Percentiles rank a stretch among this genome's conserved stretches.
These are phyloP conservation scores for Leccinum rimulosum DNA, from an alignment of 768 basidiomycete genomes.

Conservation along the genomic window DNA sequence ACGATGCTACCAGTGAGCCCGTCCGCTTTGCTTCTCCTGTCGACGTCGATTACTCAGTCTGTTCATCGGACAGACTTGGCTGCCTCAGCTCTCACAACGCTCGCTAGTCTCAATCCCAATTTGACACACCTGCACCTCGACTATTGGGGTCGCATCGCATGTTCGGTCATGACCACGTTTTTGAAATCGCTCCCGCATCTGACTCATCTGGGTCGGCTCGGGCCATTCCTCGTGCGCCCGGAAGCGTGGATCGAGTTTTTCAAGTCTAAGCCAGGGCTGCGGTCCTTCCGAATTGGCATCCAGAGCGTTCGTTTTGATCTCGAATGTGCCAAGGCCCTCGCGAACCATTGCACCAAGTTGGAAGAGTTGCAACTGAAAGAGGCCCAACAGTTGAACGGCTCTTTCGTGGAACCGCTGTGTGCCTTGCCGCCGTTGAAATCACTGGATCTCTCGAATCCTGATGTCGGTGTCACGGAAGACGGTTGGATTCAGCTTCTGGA, in stretches of 20 bases:
- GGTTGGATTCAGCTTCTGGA: constrained; percentile 56
- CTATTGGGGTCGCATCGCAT: constrained; percentile 80
- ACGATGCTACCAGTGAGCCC: constrained; percentile 86
- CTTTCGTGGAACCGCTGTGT: constrained; percentile 54
- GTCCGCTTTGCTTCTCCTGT: background rate
- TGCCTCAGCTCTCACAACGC: constrained; percentile 62
- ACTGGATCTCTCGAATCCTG: constrained; percentile 71
- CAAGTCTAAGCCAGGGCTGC: constrained; percentile 55
- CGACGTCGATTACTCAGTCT: background rate
- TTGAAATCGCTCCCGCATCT: constrained; percentile 62
- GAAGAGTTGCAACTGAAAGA: constrained; percentile 77
- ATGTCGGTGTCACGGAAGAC: constrained; percentile 50
- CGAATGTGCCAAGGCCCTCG: constrained; percentile 59
- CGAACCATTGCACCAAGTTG: constrained; percentile 48
- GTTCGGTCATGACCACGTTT: constrained; percentile 58
- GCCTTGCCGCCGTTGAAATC: constrained; percentile 39
- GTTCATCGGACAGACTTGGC: constrained; percentile 53
- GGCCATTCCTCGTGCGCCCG: constrained; percentile 79
- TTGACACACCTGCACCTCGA: constrained; percentile 77
- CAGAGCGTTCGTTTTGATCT: constrained; percentile 87
- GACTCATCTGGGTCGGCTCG: constrained; percentile 73
- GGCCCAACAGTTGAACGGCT: constrained; percentile 66
- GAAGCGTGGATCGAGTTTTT: constrained; percentile 78
- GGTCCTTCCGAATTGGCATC: constrained; percentile 73
- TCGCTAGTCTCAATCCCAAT: constrained; percentile 82